phyloP scores from a whole-genome alignment of 495 filamentous ascomycete genomes.

The Hyphodiscus hymeniophilus region DNA sequence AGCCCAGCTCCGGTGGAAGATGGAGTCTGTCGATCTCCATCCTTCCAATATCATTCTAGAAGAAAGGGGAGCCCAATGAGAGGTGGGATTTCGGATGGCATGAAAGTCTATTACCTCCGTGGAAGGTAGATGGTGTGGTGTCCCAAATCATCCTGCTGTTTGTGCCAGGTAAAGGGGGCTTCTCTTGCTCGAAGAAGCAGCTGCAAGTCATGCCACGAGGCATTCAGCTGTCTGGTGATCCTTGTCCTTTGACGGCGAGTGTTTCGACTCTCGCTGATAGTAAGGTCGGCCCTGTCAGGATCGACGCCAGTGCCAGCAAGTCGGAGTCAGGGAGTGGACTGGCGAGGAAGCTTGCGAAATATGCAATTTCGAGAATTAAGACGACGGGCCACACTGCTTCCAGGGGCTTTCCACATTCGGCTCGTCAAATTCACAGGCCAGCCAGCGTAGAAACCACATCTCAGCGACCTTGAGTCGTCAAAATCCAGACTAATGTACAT shows the following conservation, averaged over 20 bases:
- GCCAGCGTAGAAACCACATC: too few relatives aligned
- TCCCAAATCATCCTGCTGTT: too few relatives aligned
- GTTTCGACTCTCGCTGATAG: constrained; percentile 7
- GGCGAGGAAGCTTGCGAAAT: neutral
- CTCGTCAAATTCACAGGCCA: too few relatives aligned
- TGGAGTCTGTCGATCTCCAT: neutral
- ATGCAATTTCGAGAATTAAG: too few relatives aligned
- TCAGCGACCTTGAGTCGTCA: too few relatives aligned
- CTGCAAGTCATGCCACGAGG: too few relatives aligned
- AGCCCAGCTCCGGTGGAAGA: neutral
- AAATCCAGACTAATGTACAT: too few relatives aligned
- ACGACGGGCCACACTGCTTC: too few relatives aligned
- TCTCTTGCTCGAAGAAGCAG: too few relatives aligned
- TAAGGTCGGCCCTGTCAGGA: neutral
- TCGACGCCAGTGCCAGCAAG: neutral
- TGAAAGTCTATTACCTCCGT: constrained; percentile 17
- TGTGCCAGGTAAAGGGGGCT: too few relatives aligned
- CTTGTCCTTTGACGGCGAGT: constrained; percentile 15
- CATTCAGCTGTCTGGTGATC: constrained; percentile 8
- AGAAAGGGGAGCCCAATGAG: neutral
- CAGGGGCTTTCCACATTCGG: too few relatives aligned
- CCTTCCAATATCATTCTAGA: constrained; percentile 16
- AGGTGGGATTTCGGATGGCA: neutral
- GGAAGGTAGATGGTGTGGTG: constrained; percentile 13
- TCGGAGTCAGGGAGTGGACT: constrained; percentile 1